Base-by-base conservation (phyloP, 148 eudicot genomes). In the Camellia japonica region DNA sequence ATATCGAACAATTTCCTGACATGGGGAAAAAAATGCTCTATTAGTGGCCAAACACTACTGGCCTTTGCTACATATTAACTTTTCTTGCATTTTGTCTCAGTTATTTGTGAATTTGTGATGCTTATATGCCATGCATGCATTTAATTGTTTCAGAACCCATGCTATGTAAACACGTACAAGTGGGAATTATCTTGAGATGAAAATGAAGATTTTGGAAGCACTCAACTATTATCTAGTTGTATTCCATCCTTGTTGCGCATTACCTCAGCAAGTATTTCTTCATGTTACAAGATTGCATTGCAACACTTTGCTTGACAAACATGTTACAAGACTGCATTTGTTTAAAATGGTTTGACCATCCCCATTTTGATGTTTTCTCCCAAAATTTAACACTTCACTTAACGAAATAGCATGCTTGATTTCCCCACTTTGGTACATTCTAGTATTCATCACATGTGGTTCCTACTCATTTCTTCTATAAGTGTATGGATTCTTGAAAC, bases 161-260 rank as follows among this genome's bases (percentile, higher is more conserved):
- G 13, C 38, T 3, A 30, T 30, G 30, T 30, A 30, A 30, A 30
- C 30, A 30, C 30, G 30, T 30, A 30, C 30, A 30, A 30, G 30
- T 30, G 30, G 30, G 30, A 30, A 30, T 30, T 30, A 30, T 30
- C 97, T 97, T 77, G 99, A 97, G 86, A 97, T 94, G 99, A 98
- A 97, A 87, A 97, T 97, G 99, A 97, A 90, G 90, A 84, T 94
- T 73, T 85, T 97, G 85, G 99, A 97, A 89, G 99, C 97, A 52
- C 92, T 97, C 64, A 87, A 94, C 82, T 97, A 92, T 85, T 94
- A 91, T 81, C 84, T 94, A 80, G 97, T 94, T 81, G 93, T 97
- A 75, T 97, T 87, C 84, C 99, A 97, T 88, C 99, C 99, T 75
- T 97, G 92, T 75, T 95, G 91, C 67, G 87, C 98, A 76, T 75